Percentiles rank a stretch among this genome's conserved stretches.
These are phyloP conservation scores for Pseudogymnoascus sp. DNA, from an alignment of 2,329 filamentous ascomycete genomes.

Conservation along the genomic window DNA sequence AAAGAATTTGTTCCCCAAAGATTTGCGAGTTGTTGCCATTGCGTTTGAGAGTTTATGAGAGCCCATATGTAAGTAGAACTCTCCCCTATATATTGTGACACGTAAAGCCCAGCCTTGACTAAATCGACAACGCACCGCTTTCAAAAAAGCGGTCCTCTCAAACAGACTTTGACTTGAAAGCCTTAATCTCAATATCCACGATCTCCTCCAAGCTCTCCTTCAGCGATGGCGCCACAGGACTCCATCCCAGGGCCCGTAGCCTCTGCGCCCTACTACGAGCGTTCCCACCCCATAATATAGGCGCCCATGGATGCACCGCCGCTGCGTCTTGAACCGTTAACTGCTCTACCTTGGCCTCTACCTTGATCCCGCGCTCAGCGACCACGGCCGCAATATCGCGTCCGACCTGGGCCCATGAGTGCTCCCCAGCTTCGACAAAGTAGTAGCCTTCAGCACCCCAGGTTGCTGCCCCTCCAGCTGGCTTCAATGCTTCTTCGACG, in stretches of 20 bases:
- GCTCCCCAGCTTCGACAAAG: conserved; percentile 47
- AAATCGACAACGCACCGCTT: background rate
- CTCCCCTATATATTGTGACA: background rate
- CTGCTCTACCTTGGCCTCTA: conserved; percentile 15
- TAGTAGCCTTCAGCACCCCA: conserved; percentile 52
- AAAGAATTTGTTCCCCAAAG: background rate
- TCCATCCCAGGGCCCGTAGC: conserved; percentile 15
- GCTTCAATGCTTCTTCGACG: conserved; percentile 40
- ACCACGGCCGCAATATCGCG: conserved; percentile 39
- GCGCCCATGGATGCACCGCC: conserved; percentile 16
- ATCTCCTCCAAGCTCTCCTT: background rate
- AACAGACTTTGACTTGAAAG: background rate
- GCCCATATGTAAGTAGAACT: background rate
- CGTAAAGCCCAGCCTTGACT: background rate
- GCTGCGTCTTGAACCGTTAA: conserved; percentile 14
- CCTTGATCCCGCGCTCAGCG: conserved; percentile 39
- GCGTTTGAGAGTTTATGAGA: background rate
- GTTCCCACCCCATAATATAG: conserved; percentile 17
- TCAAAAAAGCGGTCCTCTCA: background rate
- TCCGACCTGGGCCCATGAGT: conserved; percentile 41
- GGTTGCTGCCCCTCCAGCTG: conserved; percentile 30
- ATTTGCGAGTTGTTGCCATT: background rate
- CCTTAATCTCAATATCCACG: background rate
- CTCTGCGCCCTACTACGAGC: conserved; percentile 13
- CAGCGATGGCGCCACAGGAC: background rate